Evolutionary conservation across 306 rosid genomes (phyloP), one percentile per base, ranked within the genome.

Genomic region (Gastrolobium villosum): DNA sequence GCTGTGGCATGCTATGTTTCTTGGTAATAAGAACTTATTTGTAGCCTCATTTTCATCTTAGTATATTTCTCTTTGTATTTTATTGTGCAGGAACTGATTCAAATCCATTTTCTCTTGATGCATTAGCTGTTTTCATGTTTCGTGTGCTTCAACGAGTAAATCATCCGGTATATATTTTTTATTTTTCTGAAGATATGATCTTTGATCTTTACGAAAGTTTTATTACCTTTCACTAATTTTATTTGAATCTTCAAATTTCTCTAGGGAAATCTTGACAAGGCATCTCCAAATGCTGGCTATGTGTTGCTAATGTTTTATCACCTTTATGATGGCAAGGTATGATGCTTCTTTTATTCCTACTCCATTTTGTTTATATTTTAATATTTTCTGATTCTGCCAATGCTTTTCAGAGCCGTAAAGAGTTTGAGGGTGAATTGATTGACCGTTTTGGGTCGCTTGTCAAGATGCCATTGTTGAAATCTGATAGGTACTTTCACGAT

Each of bases 241-340:
- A 68, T 67, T 71, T 68, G 40, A 48, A 6, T 65, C 34, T 76
- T 80, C 54, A 65, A 80, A 49, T 28, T 60, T 64, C 36, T 87
- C 20, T 59, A 94, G 99, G 99, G 99, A 74, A 94, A 88, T 88
- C 97, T 94, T 67, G 99, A 94, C 86, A 82, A 87, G 85, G 89
- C 84, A 72, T 94, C 99, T 84, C 91, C 96, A 69, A 92, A 92
- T 88, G 99, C 97, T 45, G 99, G 99, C 40, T 90, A 86, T 80
- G 99, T 94, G 88, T 85, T 94, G 82, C 86, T 94, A 76, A 92
- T 94, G 99, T 94, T 94, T 87, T 90, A 94, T 88, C 90, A 94
- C 85, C 97, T 94, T 61, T 92, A 94, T 64, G 95, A 94, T 75
- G 97, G 97, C 91, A 90, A 86, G 97, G 99, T 84, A 86, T 77